Conservation (phyloP, 2,329 filamentous ascomycete genomes). For the Coccinonectria pachysandricola region DNA sequence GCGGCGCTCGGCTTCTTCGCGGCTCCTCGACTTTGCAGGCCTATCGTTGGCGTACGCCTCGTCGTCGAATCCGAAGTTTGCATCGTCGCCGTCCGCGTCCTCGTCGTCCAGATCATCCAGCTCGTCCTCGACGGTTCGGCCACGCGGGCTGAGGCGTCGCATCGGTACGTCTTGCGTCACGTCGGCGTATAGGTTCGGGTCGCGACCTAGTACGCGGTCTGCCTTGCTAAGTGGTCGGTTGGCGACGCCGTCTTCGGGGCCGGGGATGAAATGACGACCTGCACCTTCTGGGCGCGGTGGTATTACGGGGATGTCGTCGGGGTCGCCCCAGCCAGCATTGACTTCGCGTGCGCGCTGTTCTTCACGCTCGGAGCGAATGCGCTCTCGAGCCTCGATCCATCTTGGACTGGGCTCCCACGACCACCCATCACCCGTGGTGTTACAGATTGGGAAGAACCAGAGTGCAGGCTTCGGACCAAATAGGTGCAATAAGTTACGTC, state of each 20-base stretch:
- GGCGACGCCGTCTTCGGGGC: slow-evolving; percentile 13
- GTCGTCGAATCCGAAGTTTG: too few relatives aligned
- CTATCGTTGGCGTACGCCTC: slow-evolving; percentile 25
- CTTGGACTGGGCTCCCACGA: slow-evolving; percentile 75
- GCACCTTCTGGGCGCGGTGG: slow-evolving; percentile 16
- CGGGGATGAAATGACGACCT: slow-evolving; percentile 23
- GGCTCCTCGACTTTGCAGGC: slow-evolving; percentile 28
- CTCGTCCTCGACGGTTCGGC: slow-evolving; percentile 34
- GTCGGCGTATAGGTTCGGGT: slow-evolving; percentile 45
- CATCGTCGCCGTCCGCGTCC: slow-evolving; percentile 25
- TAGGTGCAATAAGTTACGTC: slow-evolving; percentile 67
- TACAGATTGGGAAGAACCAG: slow-evolving; percentile 75
- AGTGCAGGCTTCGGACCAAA: slow-evolving; percentile 64
- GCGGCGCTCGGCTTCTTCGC: slow-evolving; percentile 34
- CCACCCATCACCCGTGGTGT: slow-evolving; percentile 88
- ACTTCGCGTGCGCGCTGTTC: slow-evolving; percentile 54
- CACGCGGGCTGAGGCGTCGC: slow-evolving; percentile 36
- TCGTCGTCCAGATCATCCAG: slow-evolving; percentile 30
- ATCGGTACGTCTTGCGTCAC: slow-evolving; percentile 33
- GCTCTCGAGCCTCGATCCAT: slow-evolving; percentile 65
- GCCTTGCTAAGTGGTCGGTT: slow-evolving; percentile 42
- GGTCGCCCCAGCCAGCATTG: slow-evolving; percentile 55
- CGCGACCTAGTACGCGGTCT: slow-evolving; percentile 46
- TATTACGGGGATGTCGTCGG: slow-evolving; percentile 15
- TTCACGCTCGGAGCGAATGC: slow-evolving; percentile 45